These are phyloP conservation scores for cucumber (Cucumis sativus) DNA, from an alignment of 306 rosid genomes.

Conservation along the genomic window DNA sequence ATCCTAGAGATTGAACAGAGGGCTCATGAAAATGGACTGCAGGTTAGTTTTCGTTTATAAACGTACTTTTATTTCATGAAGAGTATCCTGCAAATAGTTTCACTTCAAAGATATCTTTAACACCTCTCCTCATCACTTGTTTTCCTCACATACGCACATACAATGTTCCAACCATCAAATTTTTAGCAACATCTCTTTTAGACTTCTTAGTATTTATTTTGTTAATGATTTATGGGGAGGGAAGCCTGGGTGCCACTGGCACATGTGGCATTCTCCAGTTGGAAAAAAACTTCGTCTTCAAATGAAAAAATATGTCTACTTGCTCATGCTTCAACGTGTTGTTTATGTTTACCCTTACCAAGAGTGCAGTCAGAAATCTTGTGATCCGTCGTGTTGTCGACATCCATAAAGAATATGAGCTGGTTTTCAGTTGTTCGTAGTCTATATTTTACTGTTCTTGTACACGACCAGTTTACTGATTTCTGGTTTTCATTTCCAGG, in stretches of 20 bases:
- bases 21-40: constrained; percentile 94
- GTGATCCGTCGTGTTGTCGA: not conserved
- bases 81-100: not conserved
- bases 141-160: not conserved
- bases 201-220: not conserved
- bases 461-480: not conserved
- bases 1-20: constrained; percentile 92
- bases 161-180: not conserved
- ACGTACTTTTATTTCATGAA: not conserved
- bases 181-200: not conserved
- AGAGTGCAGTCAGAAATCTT: not conserved
- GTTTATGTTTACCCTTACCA: not conserved
- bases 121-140: not conserved
- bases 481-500: constrained; percentile 27
- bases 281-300: not conserved
- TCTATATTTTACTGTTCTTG: not conserved
- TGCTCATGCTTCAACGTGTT: not conserved
- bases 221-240: not conserved
- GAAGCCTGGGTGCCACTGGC: not conserved
- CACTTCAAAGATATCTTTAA: not conserved
- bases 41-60: constrained; percentile 33
- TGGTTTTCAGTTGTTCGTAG: not conserved
- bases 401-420: not conserved
- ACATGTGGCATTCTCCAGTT: not conserved
- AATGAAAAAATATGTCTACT: not conserved